Evolutionary conservation across 1,284 basidiomycete species (phyloP).

Genomic region (Naganishia sp.): DNA sequence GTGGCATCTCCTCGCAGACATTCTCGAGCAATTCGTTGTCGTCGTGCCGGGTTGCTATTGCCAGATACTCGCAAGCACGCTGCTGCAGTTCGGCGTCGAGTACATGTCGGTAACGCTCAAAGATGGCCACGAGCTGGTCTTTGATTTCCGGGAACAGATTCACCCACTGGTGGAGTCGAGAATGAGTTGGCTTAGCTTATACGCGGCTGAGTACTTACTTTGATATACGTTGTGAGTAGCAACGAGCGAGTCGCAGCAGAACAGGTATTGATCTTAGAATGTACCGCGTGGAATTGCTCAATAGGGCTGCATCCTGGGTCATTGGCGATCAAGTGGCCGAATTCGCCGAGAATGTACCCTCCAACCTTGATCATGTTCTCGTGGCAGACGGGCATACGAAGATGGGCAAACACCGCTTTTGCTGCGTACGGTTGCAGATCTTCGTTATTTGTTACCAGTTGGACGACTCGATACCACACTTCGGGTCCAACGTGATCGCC

Average conservation of each 20-base stretch:
- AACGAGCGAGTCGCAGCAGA: constrained; percentile 88
- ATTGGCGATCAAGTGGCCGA: constrained; percentile 95
- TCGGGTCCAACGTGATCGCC: constrained; percentile 98
- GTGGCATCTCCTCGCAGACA: constrained; percentile 98
- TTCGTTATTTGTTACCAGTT: constrained; percentile 98
- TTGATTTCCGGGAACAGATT: constrained; percentile 99
- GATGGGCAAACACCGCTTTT: constrained; percentile 85
- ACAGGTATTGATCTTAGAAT: constrained; percentile 94
- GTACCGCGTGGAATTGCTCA: constrained; percentile 91
- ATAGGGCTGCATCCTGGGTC: constrained; percentile 87
- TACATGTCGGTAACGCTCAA: constrained; percentile 95
- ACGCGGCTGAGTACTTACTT: constrained; percentile 57
- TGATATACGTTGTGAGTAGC: constrained; percentile 94
- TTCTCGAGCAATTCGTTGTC: constrained; percentile 90
- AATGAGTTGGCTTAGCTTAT: not conserved
- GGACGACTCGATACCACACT: constrained; percentile 98
- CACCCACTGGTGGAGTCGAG: constrained; percentile 57
- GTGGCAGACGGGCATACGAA: constrained; percentile 85
- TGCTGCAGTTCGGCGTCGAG: constrained; percentile 98
- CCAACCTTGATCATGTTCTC: constrained; percentile 97
- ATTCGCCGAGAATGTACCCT: constrained; percentile 96
- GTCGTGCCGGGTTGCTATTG: constrained; percentile 74
- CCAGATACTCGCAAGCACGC: constrained; percentile 94
- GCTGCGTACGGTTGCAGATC: constrained; percentile 94
- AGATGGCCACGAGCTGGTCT: constrained; percentile 86